Evolutionary conservation across 345 rosid species (phyloP), one percentile per base, ranked within the genome.

Genomic region (Bretschneidera sinensis): DNA sequence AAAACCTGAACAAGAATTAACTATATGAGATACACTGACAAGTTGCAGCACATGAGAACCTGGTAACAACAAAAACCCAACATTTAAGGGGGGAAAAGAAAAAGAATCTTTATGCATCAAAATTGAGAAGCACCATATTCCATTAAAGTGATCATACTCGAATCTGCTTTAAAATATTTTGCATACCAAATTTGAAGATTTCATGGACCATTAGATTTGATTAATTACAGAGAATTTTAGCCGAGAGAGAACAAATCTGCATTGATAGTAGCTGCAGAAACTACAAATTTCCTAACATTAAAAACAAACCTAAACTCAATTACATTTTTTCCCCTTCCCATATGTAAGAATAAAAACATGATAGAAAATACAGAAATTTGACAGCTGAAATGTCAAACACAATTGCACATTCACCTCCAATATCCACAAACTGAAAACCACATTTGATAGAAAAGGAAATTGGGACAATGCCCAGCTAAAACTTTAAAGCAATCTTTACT

Each of bases 401-500:
- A 63, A 24, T 20, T 1, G 15, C 45, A 21, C 56, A 59, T 54
- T 66, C 31, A 25, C 25, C 56, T 1, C 39, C 58, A 57, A 55
- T 9, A 57, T 18, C 18, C 20, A 21, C 28, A 19, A 51, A 28
- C 13, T 25, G 25, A 18, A 31, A 0, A 9, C 24, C 6, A 5
- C 4, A 14, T 1, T 4, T 31, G 35, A 31, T 21, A 58, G 4
- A 31, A 59, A 17, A 18, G 28, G 49, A 57, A 0, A 60, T 51
- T 0, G 48, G 45, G 28, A 35, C 53, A 47, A 58, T 52, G 57
- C 17, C 55, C 65, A 61, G 76, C 76, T 72, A 47, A 54, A 72
- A 39, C 31, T 24, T 17, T 5, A 8, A 24, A 54, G 1, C 0
- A 53, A 48, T 16, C 39, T 23, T 33, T 43, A 53, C 15, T 22